These are phyloP conservation scores for Alternaria viburni DNA, from an alignment of 2,329 filamentous ascomycete genomes.

Conservation along the genomic window DNA sequence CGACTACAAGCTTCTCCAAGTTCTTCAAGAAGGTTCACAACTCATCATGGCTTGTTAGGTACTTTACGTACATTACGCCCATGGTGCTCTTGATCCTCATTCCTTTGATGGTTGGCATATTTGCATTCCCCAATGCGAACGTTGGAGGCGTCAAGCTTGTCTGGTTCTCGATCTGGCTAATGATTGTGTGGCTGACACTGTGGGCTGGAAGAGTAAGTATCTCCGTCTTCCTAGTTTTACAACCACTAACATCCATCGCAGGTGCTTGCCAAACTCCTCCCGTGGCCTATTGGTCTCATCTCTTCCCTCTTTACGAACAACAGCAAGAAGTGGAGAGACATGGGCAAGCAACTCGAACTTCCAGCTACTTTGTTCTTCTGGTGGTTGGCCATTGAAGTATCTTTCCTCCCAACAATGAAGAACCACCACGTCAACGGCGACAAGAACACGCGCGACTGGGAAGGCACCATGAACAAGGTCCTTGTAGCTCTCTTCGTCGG, in stretches of 20 bases:
- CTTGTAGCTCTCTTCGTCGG: slow-evolving; percentile 85
- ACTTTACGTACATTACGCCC: slow-evolving; percentile 74
- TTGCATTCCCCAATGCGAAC: slow-evolving; percentile 64
- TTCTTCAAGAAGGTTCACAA: slow-evolving; percentile 70
- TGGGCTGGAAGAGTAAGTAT: slow-evolving; percentile 71
- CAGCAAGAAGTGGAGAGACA: slow-evolving; percentile 89
- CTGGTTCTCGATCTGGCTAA: slow-evolving; percentile 96
- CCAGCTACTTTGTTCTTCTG: slow-evolving; percentile 89
- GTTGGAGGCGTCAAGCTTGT: slow-evolving; percentile 78
- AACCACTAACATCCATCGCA: slow-evolving; percentile 29
- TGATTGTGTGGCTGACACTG: slow-evolving; percentile 88
- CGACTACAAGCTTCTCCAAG: slow-evolving; percentile 66
- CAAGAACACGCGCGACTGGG: slow-evolving; percentile 68
- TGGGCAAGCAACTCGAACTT: slow-evolving; percentile 84
- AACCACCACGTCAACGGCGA: slow-evolving; percentile 65
- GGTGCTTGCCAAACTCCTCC: slow-evolving; percentile 69
- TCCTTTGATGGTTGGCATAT: slow-evolving; percentile 69
- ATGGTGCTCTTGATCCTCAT: slow-evolving; percentile 69
- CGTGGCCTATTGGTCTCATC: slow-evolving; percentile 65
- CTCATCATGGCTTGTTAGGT: slow-evolving; percentile 71
- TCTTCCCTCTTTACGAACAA: slow-evolving; percentile 84
- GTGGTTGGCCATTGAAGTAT: slow-evolving; percentile 85
- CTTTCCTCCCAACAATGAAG: slow-evolving; percentile 82
- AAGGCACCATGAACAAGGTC: slow-evolving; percentile 80
- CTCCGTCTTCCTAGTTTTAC: neutral